Percentiles rank a stretch among this genome's conserved stretches.
Evolutionary conservation across 2,329 filamentous ascomycete genomes (phyloP).

Genomic region (Aspergillus vadensis): DNA sequence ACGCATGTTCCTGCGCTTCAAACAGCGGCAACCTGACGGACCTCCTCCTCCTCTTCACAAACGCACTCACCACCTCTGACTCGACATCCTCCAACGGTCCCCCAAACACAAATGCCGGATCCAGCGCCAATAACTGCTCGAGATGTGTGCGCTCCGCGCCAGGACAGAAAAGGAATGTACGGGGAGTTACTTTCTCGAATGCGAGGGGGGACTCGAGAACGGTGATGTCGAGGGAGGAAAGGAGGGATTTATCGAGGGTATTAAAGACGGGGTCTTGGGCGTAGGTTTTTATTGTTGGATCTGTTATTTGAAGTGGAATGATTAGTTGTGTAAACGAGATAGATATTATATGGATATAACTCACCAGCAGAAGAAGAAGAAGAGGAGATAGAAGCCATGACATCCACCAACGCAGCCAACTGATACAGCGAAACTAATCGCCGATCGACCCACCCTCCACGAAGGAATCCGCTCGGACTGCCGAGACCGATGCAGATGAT

Average conservation of each 20-base stretch:
- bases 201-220: slow-evolving; percentile 53
- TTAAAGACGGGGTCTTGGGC: slow-evolving; percentile 59
- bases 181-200: slow-evolving; percentile 52
- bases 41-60: slow-evolving; percentile 20
- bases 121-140: slow-evolving; percentile 50
- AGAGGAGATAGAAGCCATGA: slow-evolving; percentile 19
- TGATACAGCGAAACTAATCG: slow-evolving; percentile 45
- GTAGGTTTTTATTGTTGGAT: slow-evolving; percentile 44
- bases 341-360: no score
- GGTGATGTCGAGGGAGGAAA: slow-evolving; percentile 38
- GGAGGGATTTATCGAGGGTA: slow-evolving; percentile 40
- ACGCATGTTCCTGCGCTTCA: slow-evolving; percentile 36
- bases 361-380: not conserved
- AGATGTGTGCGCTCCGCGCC: slow-evolving; percentile 58
- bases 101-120: slow-evolving; percentile 61
- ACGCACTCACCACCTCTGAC: slow-evolving; percentile 25
- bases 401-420: slow-evolving; percentile 39
- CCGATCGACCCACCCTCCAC: slow-evolving; percentile 47
- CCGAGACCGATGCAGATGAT: slow-evolving; percentile 46
- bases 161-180: slow-evolving; percentile 62
- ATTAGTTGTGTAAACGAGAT: no score
- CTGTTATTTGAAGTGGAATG: not conserved
- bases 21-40: slow-evolving; percentile 35
- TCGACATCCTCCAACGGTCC: slow-evolving; percentile 44
- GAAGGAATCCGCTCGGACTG: slow-evolving; percentile 45